Percentiles rank a stretch among this genome's conserved stretches.
Conservation (phyloP, 345 rosid species). For the Acer campestre region DNA sequence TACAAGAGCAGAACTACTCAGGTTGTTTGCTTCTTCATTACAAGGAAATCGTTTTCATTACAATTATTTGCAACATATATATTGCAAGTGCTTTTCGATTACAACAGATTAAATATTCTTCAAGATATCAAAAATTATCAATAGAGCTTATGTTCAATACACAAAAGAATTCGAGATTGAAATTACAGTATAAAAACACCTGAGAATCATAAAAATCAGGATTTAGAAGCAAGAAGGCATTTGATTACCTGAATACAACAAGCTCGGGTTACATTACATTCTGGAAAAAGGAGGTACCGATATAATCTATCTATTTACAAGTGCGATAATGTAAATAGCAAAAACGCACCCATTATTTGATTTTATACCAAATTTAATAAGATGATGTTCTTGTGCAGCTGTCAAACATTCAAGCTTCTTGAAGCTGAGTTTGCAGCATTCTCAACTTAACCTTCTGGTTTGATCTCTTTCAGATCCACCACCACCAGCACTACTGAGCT, state of each 20-base stretch:
- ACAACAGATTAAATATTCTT: too few species aligned
- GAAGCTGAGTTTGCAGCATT: neutral
- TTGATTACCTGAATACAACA: neutral
- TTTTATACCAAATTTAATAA: slow-evolving; percentile 15
- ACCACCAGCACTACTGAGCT: slow-evolving; percentile 21
- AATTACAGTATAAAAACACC: too few species aligned
- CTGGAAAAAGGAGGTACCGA: neutral
- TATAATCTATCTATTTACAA: neutral
- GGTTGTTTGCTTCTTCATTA: too few species aligned
- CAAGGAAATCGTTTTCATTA: too few species aligned
- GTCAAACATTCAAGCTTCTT: neutral
- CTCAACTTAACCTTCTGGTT: slow-evolving; percentile 28
- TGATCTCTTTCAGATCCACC: slow-evolving; percentile 29
- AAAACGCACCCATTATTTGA: neutral
- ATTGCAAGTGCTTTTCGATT: too few species aligned
- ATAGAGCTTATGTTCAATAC: neutral
- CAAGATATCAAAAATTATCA: neutral
- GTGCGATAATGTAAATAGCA: neutral
- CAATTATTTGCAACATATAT: neutral
- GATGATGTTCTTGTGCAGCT: slow-evolving; percentile 11
- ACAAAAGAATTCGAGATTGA: neutral
- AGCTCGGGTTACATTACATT: neutral
- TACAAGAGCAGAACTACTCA: too few species aligned
- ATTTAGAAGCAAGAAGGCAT: neutral
- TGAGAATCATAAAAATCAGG: too few species aligned